Evolutionary conservation across 164 flowering plant species (phyloP).

Genomic region (Aristolochia fimbriata): DNA sequence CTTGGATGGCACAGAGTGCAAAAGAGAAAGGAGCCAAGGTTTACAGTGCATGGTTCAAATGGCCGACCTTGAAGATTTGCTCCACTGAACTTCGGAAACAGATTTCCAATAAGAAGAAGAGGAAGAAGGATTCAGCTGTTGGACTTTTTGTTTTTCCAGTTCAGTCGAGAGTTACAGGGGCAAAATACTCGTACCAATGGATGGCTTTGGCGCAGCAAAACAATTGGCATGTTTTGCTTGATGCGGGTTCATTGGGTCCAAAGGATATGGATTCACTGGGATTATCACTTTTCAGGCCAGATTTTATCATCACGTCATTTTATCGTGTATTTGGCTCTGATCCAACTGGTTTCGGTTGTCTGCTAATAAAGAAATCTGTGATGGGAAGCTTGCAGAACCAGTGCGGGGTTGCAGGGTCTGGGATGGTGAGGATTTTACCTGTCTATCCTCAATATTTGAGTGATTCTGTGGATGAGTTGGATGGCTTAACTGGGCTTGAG

Average conservation of each 20-base stretch:
- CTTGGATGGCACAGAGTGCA: conserved; percentile 57
- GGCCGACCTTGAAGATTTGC: conserved; percentile 60
- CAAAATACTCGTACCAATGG: conserved; percentile 79
- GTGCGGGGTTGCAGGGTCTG: conserved; percentile 45
- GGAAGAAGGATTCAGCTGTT: conserved; percentile 42
- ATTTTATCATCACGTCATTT: conserved; percentile 76
- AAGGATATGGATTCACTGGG: conserved; percentile 96
- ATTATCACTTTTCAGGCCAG: conserved; percentile 75
- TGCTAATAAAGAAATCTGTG: conserved; percentile 74
- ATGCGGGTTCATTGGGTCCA: conserved; percentile 80
- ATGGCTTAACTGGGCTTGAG: conserved; percentile 31
- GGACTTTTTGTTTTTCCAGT: conserved; percentile 90
- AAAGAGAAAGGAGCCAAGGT: conserved; percentile 58
- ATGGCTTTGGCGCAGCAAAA: conserved; percentile 84
- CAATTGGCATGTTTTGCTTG: conserved; percentile 89
- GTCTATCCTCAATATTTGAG: conserved; percentile 54
- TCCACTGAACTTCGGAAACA: conserved; percentile 45
- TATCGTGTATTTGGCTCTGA: conserved; percentile 76
- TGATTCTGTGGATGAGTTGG: conserved; percentile 51
- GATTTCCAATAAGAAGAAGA: conserved; percentile 34
- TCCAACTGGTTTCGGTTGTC: conserved; percentile 88
- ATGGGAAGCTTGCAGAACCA: conserved; percentile 53
- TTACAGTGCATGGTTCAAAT: conserved; percentile 53
- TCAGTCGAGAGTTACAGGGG: conserved; percentile 79
- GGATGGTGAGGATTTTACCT: conserved; percentile 61